Base-by-base conservation (phyloP, 176 grass and related monocot genomes). In the Coix lacrymajobi region DNA sequence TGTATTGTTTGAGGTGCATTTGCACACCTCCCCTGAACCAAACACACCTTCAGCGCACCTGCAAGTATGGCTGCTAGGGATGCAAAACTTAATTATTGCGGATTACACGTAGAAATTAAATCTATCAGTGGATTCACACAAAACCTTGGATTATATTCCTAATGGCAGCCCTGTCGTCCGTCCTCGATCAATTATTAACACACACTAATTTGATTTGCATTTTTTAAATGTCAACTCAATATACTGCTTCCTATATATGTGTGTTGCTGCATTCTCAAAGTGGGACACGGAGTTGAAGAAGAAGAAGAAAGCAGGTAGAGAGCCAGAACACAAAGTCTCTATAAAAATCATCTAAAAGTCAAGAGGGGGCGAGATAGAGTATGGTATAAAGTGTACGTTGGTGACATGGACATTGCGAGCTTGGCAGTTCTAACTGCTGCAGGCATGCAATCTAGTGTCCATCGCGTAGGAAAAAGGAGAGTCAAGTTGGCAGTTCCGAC, bases 241-340 rank as follows among this genome's bases (percentile, higher is more conserved):
- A 9, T 5, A 6, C 3, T 22, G 16, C 3, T 48, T 32, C n/a
- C n/a, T n/a, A n/a, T n/a, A n/a, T n/a, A n/a, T n/a, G n/a, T n/a
- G n/a, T 29, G 32, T 20, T 26, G 56, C 14, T 64, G 74, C 56
- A 13, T 68, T 78, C 54, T 70, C 45, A 72, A 87, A 88, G 41
- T 82, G 56, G 67, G 66, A 88, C 80, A 88, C 86, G 54, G 74
- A 56, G 65, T 78, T 66, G 73, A 83, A 25, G 39, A 37, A 52
- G 65, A 65, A 63, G 56, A 24, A 24, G 3, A 13, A 26, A 28
- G 41, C 37, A 46, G 11, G 19, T 8, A 44, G 11, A 46, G 38
- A 76, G 11, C 12, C 11, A 8, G 12, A 37, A 30, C 17, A 81
- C 2, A 19, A 81, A 76, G 16, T 36, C 4, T 81, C 15, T 33